These are phyloP conservation scores for Phialemonium atrogriseum DNA, from an alignment of 2,329 filamentous ascomycete species.

Conservation along the genomic window DNA sequence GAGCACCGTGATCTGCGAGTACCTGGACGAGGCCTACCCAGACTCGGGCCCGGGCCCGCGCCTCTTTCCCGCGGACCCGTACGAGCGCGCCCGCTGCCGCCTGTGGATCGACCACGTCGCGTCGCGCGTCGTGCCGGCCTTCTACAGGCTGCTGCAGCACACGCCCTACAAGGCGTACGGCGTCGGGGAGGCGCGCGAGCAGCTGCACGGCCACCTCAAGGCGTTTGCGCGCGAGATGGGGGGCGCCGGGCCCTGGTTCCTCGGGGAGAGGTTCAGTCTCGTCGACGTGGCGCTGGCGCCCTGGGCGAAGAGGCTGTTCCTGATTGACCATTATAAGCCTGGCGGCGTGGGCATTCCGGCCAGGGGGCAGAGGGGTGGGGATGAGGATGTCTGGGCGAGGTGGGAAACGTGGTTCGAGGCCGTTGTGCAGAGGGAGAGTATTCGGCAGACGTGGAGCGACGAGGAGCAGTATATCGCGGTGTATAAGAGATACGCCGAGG, in stretches of 20 bases:
- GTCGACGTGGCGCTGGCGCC: slow-evolving; percentile 66
- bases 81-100: slow-evolving; percentile 54
- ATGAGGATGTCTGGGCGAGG: slow-evolving; percentile 52
- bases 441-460: slow-evolving; percentile 61
- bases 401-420: slow-evolving; percentile 59
- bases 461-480: slow-evolving; percentile 58
- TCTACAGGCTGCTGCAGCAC: slow-evolving; percentile 55
- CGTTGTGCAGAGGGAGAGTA: slow-evolving; percentile 49
- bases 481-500: slow-evolving; percentile 60
- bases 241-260: slow-evolving; percentile 58
- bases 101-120: slow-evolving; percentile 71
- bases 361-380: slow-evolving; percentile 29
- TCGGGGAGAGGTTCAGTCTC: slow-evolving; percentile 53
- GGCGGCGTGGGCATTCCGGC: slow-evolving; percentile 39
- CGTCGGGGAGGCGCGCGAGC: slow-evolving; percentile 44
- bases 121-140: slow-evolving; percentile 58
- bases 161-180: slow-evolving; percentile 38
- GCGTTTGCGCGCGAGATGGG: slow-evolving; percentile 58
- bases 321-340: slow-evolving; percentile 67
- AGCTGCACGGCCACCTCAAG: slow-evolving; percentile 51
- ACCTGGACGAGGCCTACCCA: slow-evolving; percentile 63
- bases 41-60: slow-evolving; percentile 31
- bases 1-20: slow-evolving; percentile 65
- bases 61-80: slow-evolving; percentile 48
- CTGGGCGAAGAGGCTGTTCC: slow-evolving; percentile 63